Evolutionary conservation across 805 yeast genomes (phyloP), one percentile per base, ranked within the genome.

Genomic region (Blastobotrys robertii): DNA sequence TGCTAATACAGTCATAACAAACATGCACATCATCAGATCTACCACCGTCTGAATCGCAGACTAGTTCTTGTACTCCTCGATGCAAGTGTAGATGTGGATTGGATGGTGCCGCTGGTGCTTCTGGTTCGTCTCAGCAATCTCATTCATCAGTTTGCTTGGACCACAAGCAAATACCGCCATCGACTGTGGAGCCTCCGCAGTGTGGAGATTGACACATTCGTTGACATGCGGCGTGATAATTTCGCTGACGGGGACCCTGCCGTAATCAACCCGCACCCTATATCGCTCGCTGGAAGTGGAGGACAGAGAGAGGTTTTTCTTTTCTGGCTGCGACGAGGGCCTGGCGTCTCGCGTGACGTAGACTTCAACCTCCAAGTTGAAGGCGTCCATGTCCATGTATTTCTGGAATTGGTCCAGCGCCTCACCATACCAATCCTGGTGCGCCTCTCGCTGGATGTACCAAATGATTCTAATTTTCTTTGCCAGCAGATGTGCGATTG

Each of bases 141-240:
- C 45, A 12, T 56, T 50, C 4, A 65, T 58, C 44, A 71, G 63
- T 0, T 44, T 48, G 2, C 43, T 48, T 1, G 72, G 67, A 0
- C 76, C 76, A 57, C 75, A 70, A 12, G 59, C 53, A 8, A 64
- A 38, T 7, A 68, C 63, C 2, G 73, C 74, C 44, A 69, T 33
- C 3, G 54, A 35, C 13, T 14, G 38, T 11, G 28, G 8, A 15
- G n/a, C 14, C 16, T 15, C 44, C 42, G 8, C 58, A 49, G 9
- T 56, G 48, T 1, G 34, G 39, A 3, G 45, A 6, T 19, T 19
- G 25, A 19, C 51, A 12, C 57, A 15, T 15, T 51, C 48, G 6
- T 63, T 19, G 49, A 37, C 34, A 43, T 29, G 37, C 22, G 22
- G 56, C 8, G 15, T 38, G 10, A 9, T 38, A 34, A 9, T 30